Base-by-base conservation (phyloP, 2,329 filamentous ascomycete species). In the Trichoderma atrobrunneum region DNA sequence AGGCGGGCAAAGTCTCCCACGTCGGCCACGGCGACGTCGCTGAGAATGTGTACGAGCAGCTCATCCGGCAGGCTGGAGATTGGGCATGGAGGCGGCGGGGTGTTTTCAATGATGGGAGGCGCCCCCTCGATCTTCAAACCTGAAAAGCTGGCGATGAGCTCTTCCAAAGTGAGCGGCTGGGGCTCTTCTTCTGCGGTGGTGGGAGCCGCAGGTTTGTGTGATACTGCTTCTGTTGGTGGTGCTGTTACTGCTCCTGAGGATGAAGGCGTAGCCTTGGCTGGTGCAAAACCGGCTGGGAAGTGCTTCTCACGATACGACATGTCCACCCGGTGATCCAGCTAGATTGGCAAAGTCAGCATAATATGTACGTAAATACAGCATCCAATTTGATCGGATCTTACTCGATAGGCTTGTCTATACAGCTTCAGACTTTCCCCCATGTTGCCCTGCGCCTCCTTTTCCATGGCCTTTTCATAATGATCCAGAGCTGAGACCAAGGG, bases 401-500 rank as follows among this genome's bases (percentile, higher is more conserved):
- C 93, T 80, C 92, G 90, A 80, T 97, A 98, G 1, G 96, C 96
- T 80, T 92, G 94, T 61, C 96, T 90, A 81, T 99, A 99, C 65
- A 97, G 87, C 75, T 88, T 90, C 70, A 99, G 81, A 79, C 95
- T 98, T 74, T 98, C 95, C 6, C 95, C 94, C 65, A 98, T 85
- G 74, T 90, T 96, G 0, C 96, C 96, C 77, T 92, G 89, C 0
- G 87, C 88, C 82, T 99, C 96, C 81, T 91, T 94, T 82, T 97
- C 92, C 71, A 97, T 95, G 4, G 95, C 96, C 79, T 89, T 90
- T 80, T 98, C 96, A 78, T 96, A 98, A 80, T 97, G 93, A 77
- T 98, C 96, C 18, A 99, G 83, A 0, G 96, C 96, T 12, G 95
- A 93, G 26, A 85, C 84, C 70, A 71, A 18, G 70, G 68, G 28